These are phyloP conservation scores for Coemansia sp. DNA, from an alignment of 192 early-diverging fungal species.

Conservation along the genomic window DNA sequence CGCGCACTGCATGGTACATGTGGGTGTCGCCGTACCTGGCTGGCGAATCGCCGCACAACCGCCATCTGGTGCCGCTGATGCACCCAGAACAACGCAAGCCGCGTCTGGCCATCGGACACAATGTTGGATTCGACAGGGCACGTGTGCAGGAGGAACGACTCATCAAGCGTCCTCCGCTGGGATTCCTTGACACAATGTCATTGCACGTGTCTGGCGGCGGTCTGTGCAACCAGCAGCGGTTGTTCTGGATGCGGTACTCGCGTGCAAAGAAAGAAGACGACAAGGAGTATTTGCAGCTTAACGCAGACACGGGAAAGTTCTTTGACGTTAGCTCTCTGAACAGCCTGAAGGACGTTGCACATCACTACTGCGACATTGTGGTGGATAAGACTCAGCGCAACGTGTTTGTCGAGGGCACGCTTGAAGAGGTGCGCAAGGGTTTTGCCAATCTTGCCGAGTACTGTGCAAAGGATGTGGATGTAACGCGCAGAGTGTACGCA, in stretches of 20 bases:
- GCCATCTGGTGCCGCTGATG: slow-evolving; percentile 67
- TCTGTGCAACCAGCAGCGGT: slow-evolving; percentile 85
- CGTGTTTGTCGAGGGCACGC: slow-evolving; percentile 60
- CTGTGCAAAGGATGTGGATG: slow-evolving; percentile 83
- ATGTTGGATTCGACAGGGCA: slow-evolving; percentile 89
- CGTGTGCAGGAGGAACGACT: slow-evolving; percentile 85
- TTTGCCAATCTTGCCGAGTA: slow-evolving; percentile 75
- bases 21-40: slow-evolving; percentile 87
- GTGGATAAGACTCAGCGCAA: slow-evolving; percentile 69
- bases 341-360: slow-evolving; percentile 73
- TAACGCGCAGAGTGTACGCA: slow-evolving; percentile 74
- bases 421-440: slow-evolving; percentile 61
- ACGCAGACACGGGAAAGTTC: slow-evolving; percentile 51
- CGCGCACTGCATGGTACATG: slow-evolving; percentile 79
- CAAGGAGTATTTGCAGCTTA: slow-evolving; percentile 50
- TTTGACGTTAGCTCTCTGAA: slow-evolving; percentile 64
- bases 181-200: slow-evolving; percentile 91
- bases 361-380: slow-evolving; percentile 69
- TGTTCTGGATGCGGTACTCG: slow-evolving; percentile 71
- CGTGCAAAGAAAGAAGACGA: slow-evolving; percentile 59
- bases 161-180: slow-evolving; percentile 55
- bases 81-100: slow-evolving; percentile 41
- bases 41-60: slow-evolving; percentile 46
- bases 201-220: slow-evolving; percentile 88
- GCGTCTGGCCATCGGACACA: slow-evolving; percentile 83